These are phyloP conservation scores for Pythium aquatile DNA, from an alignment of 352 stramenopile species.

Conservation along the genomic window DNA sequence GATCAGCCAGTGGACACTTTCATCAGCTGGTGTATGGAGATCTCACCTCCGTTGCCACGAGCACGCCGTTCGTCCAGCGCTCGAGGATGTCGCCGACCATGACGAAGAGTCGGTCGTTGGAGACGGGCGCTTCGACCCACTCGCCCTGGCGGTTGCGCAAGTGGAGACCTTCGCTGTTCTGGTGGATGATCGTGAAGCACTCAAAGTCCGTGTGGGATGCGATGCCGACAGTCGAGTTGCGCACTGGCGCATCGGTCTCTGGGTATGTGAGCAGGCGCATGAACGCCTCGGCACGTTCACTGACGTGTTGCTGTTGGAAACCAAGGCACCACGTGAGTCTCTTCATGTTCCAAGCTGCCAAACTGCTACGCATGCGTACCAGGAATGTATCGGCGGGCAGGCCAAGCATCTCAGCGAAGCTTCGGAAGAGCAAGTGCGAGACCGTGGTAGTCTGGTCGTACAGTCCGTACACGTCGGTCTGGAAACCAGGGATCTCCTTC, in stretches of 20 bases:
- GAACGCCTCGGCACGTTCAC: constrained; percentile 68
- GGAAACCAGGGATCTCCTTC: constrained; percentile 53
- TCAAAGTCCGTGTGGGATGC: constrained; percentile 84
- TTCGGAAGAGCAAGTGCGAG: constrained; percentile 63
- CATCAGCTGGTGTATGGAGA: neutral
- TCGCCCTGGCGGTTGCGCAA: constrained; percentile 51
- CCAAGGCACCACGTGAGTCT: neutral
- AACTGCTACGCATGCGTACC: constrained; percentile 22
- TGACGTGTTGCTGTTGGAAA: constrained; percentile 51
- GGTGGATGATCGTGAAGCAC: constrained; percentile 85
- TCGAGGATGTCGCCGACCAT: constrained; percentile 83
- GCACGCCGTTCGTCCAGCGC: constrained; percentile 75
- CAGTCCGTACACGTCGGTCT: constrained; percentile 62
- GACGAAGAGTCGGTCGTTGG: constrained; percentile 69
- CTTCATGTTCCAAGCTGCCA: neutral
- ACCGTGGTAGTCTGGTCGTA: constrained; percentile 75
- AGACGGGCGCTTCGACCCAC: constrained; percentile 74
- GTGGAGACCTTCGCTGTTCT: constrained; percentile 73
- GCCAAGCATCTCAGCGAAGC: constrained; percentile 79
- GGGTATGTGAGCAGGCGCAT: constrained; percentile 81
- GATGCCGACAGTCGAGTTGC: constrained; percentile 74
- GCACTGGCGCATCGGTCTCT: constrained; percentile 37
- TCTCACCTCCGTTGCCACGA: constrained; percentile 68
- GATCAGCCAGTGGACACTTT: neutral
- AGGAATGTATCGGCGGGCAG: constrained; percentile 60